Percentiles rank a stretch among this genome's conserved stretches.
These are phyloP conservation scores for Astragalus glycyphyllos DNA, from an alignment of 306 rosid species.

Conservation along the genomic window DNA sequence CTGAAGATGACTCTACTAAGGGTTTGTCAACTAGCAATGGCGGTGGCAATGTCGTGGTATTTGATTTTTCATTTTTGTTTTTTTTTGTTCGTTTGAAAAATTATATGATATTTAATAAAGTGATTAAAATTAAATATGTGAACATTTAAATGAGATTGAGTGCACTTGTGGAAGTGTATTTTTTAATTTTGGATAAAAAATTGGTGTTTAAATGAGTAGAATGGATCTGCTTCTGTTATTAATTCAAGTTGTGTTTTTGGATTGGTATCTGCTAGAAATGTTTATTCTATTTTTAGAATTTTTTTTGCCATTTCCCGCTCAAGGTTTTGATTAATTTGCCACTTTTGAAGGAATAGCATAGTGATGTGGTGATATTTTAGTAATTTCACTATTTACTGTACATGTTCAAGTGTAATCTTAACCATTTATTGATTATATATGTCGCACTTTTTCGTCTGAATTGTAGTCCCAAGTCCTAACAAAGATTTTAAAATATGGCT, in stretches of 20 bases:
- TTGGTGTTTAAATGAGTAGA: neutral
- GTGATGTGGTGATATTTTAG: neutral
- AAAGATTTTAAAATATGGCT: too few relatives aligned
- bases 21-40: conserved; percentile 61
- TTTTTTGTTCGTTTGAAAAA: neutral
- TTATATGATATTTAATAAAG: neutral
- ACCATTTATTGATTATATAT: neutral
- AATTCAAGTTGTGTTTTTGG: conserved; percentile 4
- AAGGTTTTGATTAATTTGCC: neutral
- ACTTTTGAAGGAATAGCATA: conserved; percentile 5
- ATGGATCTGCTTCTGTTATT: conserved; percentile 35
- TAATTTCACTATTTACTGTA: neutral
- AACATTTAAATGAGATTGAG: neutral
- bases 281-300: neutral
- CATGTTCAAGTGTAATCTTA: neutral
- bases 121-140: neutral
- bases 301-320: conserved; percentile 4
- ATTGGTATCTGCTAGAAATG: neutral
- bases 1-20: conserved; percentile 64
- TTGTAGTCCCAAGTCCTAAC: too few relatives aligned
- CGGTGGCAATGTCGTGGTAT: conserved; percentile 68
- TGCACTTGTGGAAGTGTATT: neutral
- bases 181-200: neutral
- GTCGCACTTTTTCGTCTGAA: neutral
- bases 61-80: neutral